Base-by-base conservation (phyloP, 345 rosid species). In the Eucalyptus cloeziana region DNA sequence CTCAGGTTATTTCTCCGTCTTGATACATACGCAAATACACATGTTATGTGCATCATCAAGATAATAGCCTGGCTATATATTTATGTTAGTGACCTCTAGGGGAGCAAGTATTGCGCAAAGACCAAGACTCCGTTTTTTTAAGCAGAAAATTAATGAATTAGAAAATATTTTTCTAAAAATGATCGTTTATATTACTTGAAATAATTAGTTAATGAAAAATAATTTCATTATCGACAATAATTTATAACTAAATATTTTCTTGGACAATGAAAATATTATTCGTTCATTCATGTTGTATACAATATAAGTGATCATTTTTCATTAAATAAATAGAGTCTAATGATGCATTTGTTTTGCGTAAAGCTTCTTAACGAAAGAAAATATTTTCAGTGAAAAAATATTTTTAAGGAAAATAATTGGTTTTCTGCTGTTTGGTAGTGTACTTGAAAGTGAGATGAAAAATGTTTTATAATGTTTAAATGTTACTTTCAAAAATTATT, bases 1-100 rank as follows among this genome's bases (percentile, higher is more conserved):
- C 51, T 93, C 14, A 94, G 93, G 95, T 93, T 5, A 49, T 60
- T 30, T 56, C n/a, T 45, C 33, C 16, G 30, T 47, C 21, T 62
- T 17, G 43, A 45, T 12, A 33, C 6, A 64, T 64, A 31, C 37
- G 33, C 31, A 64, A n/a, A 64, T 13, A 30, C 76, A 64, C 37
- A 1, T 64, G 33, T n/a, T 30, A 64, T 30, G 31, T 64, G 9
- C 37, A 64, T n/a, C 37, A 8, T 64, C 76, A n/a, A 64, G 71
- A 64, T 64, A 56, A 56, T 9, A 24, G 62, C 27, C 62, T 9
- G 62, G 62, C 62, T 56, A 56, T 24, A 56, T 24, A 56, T 56
- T 56, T 56, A 56, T 56, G 62, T 56, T 22, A 24, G 62, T 22
- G 30, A 30, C 10, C 37, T 64, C 37, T 64, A 30, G 10, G n/a